Conservation (phyloP, 2,329 filamentous ascomycete species). For the Sporothrix pseudoabietina region DNA sequence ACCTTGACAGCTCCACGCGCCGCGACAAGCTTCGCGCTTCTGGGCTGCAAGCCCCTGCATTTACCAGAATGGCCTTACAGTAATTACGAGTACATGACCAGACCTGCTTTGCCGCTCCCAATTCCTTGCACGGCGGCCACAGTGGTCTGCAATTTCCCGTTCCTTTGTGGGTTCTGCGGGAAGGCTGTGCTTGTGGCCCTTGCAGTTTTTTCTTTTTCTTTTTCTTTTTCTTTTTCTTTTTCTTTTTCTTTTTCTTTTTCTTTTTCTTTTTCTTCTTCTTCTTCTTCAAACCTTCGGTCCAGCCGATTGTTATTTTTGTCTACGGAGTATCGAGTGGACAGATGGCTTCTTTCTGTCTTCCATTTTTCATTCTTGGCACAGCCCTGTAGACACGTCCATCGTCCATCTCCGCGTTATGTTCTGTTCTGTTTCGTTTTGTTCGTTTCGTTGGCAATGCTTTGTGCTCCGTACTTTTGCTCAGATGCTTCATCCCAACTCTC, state of each 20-base stretch:
- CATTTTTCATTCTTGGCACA: slow-evolving; percentile 11
- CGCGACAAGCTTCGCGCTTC: not conserved
- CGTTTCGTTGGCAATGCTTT: not conserved
- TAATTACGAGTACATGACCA: too few relatives aligned
- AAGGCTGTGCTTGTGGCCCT: not conserved
- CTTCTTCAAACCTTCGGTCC: not conserved
- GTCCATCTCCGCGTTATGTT: not conserved
- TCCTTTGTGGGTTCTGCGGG: not conserved
- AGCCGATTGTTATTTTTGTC: not conserved
- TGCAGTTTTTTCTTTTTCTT: not conserved
- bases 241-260: not conserved
- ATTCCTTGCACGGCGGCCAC: not conserved
- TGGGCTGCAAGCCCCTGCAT: slow-evolving; percentile 8
- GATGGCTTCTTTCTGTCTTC: not conserved
- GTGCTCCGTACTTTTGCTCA: not conserved
- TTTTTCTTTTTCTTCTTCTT: too few relatives aligned
- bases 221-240: not conserved
- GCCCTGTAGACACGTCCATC: slow-evolving; percentile 1
- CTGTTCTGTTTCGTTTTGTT: not conserved
- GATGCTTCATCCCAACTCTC: not conserved
- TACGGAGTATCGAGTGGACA: not conserved
- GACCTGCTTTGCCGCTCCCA: slow-evolving; percentile 1
- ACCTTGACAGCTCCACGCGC: not conserved
- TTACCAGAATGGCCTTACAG: not conserved
- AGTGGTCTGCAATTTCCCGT: slow-evolving; percentile 15